phyloP scores from a whole-genome alignment of 768 basidiomycete genomes.

The Suillus cothurnatus region DNA sequence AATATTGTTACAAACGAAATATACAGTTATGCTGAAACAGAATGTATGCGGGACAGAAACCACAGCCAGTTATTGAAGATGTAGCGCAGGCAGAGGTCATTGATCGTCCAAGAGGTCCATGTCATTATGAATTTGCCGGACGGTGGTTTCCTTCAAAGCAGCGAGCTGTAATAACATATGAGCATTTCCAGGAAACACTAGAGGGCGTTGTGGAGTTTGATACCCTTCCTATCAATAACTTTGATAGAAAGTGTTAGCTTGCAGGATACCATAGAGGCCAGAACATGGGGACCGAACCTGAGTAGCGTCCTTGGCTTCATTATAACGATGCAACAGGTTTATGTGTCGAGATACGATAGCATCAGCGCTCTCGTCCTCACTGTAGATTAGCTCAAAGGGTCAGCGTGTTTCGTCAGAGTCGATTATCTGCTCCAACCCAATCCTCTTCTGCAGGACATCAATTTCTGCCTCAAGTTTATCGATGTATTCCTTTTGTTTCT shows the following conservation, averaged over 20 bases:
- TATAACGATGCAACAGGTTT: conserved; percentile 71
- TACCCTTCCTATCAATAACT: conserved; percentile 84
- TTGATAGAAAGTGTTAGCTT: conserved; percentile 6
- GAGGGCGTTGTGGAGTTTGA: conserved; percentile 15
- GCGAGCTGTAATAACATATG: conserved; percentile 57
- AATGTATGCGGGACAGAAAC: background rate
- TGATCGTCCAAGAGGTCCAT: conserved; percentile 56
- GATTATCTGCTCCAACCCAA: conserved; percentile 41
- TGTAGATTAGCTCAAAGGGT: conserved; percentile 18
- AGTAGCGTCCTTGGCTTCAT: conserved; percentile 82
- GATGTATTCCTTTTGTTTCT: conserved; percentile 57
- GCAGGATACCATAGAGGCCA: background rate
- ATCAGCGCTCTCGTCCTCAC: conserved; percentile 51
- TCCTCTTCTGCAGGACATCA: conserved; percentile 44
- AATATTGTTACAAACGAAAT: conserved; percentile 28
- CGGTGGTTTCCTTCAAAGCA: conserved; percentile 62
- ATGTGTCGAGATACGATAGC: conserved; percentile 68
- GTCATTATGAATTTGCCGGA: conserved; percentile 75
- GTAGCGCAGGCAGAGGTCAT: background rate
- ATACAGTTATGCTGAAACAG: background rate
- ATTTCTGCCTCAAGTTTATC: conserved; percentile 51
- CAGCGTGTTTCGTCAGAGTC: background rate
- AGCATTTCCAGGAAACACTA: conserved; percentile 13
- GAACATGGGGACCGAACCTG: conserved; percentile 48
- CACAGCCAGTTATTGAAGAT: background rate